Evolutionary conservation across 306 rosid genomes (phyloP), one percentile per base, ranked within the genome.

Genomic region (Vigna unguiculata): DNA sequence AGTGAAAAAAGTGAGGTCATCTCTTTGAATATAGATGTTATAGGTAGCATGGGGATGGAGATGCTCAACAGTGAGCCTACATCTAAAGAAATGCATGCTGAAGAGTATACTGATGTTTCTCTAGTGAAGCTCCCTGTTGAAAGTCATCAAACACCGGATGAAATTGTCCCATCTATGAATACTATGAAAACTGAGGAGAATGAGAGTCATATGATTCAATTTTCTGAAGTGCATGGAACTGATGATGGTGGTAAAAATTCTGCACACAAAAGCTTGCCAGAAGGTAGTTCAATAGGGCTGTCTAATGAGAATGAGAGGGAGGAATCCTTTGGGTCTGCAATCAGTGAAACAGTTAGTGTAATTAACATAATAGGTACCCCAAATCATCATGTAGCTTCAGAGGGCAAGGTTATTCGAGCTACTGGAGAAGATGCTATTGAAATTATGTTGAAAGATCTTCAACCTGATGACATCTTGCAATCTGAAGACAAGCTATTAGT

Each of bases 91-190:
- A 83, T 66, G 58, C 72, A 59, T 21, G 69, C 53, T 61, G 83
- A 88, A 77, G 88, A 65, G 51, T 81, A 61, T 76, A 63, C 65
- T 51, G 86, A 69, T 74, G 69, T 79, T 63, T 83, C 88, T 74
- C 47, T 75, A 48, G 63, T 53, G 20, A 52, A 77, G 81, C 25
- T 32, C 59, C 41, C 49, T 45, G 71, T 53, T 72, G 81, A 77
- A 66, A 74, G 73, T 80, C 30, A 14, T 74, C 78, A 78, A 60
- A 76, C 69, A 36, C 68, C 52, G 13, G 80, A 72, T 64, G 90
- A 82, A 69, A 79, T 32, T 41, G 86, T 63, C n/a, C 47, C 48
- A n/a, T 43, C 85, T 69, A 61, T 55, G 58, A 83, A 84, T 60
- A 71, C 51, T 69, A 25, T 72, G 76, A 24, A 62, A 69, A 25